Percentiles rank a stretch among this genome's conserved stretches.
These are phyloP conservation scores for Alternaria solani DNA, from an alignment of 2,329 filamentous ascomycete genomes.

Conservation along the genomic window DNA sequence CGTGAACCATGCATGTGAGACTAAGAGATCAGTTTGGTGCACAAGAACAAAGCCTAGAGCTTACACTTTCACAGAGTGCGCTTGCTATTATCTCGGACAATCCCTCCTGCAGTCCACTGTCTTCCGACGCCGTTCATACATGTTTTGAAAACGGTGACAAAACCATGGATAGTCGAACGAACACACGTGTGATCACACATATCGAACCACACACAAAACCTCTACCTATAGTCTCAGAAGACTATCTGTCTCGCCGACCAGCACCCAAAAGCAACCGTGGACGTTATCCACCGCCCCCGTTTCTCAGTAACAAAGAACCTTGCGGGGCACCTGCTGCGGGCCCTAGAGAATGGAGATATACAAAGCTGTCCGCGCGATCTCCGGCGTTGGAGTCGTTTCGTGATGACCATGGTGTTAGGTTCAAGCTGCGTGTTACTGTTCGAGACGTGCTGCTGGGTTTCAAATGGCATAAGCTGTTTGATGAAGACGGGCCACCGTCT, in stretches of 20 bases:
- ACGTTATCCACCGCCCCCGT: neutral
- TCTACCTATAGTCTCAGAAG: neutral
- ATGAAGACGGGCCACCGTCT: constrained; percentile 1
- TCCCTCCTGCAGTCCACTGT: neutral
- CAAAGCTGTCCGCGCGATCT: neutral
- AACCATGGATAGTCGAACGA: neutral
- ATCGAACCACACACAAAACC: neutral
- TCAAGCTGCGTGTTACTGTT: neutral
- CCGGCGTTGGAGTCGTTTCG: constrained; percentile 8
- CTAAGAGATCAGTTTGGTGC: neutral
- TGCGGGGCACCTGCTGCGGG: constrained; percentile 1
- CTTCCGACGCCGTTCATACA: neutral
- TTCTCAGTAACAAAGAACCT: neutral
- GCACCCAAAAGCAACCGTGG: neutral
- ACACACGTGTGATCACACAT: neutral
- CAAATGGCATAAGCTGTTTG: neutral
- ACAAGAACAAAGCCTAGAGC: neutral
- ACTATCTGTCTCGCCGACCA: neutral
- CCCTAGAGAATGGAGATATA: constrained; percentile 14
- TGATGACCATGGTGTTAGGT: constrained; percentile 7
- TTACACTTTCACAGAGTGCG: neutral
- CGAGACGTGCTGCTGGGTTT: neutral
- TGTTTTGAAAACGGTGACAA: neutral
- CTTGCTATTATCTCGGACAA: neutral
- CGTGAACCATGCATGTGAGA: neutral